These are phyloP conservation scores for Kodamaea anthophila DNA, from an alignment of 1,139 yeast genomes.

Conservation along the genomic window DNA sequence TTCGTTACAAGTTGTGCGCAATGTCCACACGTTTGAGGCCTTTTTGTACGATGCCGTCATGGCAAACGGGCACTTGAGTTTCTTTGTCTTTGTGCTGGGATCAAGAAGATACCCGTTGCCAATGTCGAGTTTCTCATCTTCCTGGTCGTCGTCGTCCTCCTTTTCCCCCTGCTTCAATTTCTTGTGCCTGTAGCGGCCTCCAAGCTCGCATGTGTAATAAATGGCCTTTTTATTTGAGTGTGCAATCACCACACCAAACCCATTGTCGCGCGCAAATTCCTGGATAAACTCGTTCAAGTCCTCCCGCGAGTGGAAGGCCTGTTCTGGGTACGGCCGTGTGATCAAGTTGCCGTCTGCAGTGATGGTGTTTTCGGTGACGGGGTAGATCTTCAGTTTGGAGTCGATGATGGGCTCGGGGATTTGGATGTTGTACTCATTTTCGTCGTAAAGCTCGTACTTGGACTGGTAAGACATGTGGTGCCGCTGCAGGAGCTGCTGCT, in stretches of 20 bases:
- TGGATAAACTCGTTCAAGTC: conserved; percentile 50
- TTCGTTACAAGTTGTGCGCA: conserved; percentile 50
- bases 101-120: conserved; percentile 37
- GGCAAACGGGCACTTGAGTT: conserved; percentile 51
- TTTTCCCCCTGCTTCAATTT: conserved; percentile 30
- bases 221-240: conserved; percentile 56
- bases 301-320: conserved; percentile 44
- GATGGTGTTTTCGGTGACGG: conserved; percentile 42
- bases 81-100: conserved; percentile 44
- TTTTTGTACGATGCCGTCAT: conserved; percentile 54
- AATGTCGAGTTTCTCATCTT: conserved; percentile 20
- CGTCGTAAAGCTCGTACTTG: conserved; percentile 19
- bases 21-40: conserved; percentile 45
- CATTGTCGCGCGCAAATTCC: conserved; percentile 53
- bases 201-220: conserved; percentile 56
- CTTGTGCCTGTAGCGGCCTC: conserved; percentile 53
- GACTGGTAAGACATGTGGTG: conserved; percentile 14
- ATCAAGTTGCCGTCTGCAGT: conserved; percentile 47
- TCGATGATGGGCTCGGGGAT: conserved; percentile 45
- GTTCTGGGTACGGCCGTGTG: conserved; percentile 52
- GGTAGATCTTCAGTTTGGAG: conserved; percentile 41
- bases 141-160: conserved; percentile 6
- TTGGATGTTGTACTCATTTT: conserved; percentile 42
- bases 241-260: conserved; percentile 55
- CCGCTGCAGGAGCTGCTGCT: conserved; percentile 6